These are phyloP conservation scores for Neurospora tetrasperma DNA, from an alignment of 495 filamentous ascomycete genomes.

Conservation along the genomic window DNA sequence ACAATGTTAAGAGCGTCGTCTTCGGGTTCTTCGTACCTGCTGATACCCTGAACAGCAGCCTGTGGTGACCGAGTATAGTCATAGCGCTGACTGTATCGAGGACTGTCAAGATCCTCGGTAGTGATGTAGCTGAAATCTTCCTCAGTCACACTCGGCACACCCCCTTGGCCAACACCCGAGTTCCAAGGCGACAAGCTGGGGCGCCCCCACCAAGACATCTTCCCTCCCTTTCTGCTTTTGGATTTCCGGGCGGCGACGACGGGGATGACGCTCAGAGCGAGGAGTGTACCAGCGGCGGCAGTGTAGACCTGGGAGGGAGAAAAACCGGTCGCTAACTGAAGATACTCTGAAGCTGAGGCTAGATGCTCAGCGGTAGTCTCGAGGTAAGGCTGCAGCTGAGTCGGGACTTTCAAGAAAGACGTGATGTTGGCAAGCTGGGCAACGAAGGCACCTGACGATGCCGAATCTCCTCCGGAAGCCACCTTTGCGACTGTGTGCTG, in stretches of 20 bases:
- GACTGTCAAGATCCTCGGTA: conserved; percentile 47
- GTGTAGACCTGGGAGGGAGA: conserved; percentile 36
- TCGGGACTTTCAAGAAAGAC: conserved; percentile 27
- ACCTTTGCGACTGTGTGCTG: conserved; percentile 37
- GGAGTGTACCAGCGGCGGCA: conserved; percentile 30
- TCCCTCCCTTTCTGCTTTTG: conserved; percentile 15
- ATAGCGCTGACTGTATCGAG: conserved; percentile 10
- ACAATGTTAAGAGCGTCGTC: conserved; percentile 73
- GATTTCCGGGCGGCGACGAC: conserved; percentile 33
- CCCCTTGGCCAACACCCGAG: conserved; percentile 37
- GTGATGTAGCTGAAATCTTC: conserved; percentile 76
- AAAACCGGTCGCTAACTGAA: conserved; percentile 40
- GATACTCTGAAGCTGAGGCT: conserved; percentile 44
- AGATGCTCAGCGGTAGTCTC: conserved; percentile 34
- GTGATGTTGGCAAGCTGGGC: conserved; percentile 33
- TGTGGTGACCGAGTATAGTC: conserved; percentile 4
- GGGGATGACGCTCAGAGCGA: conserved; percentile 41
- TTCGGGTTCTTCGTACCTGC: conserved; percentile 28
- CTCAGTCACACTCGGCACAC: conserved; percentile 55
- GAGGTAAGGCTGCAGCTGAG: conserved; percentile 38
- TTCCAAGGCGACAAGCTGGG: conserved; percentile 47
- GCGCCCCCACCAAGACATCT: conserved; percentile 55
- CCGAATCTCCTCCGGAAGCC: conserved; percentile 42
- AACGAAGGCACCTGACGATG: conserved; percentile 41
- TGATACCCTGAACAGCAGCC: conserved; percentile 16